Base-by-base conservation (phyloP, 805 yeast genomes). In the Candida ulmi region DNA sequence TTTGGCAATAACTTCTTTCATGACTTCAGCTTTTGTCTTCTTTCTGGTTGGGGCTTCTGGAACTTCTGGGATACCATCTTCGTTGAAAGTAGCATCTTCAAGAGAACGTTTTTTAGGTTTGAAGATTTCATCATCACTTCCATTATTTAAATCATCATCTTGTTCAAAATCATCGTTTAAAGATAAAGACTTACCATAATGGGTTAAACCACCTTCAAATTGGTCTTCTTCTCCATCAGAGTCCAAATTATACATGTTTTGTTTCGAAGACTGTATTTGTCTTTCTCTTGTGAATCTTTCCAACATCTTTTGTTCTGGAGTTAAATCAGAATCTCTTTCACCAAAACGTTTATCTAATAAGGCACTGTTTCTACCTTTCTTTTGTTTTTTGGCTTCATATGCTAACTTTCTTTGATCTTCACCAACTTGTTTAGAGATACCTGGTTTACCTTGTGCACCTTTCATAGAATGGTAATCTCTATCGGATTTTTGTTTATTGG, bases 271-370 rank as follows among this genome's bases (percentile, higher is more conserved):
- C 43, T 74, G 73, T 15, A 72, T 54, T 59, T 88, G 95, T 57
- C 85, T 74, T 66, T 91, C 98, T 41, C 82, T 78, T 4, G 96
- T 86, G 67, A 88, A 93, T 66, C 99, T 80, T 57, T 84, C 96
- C 63, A 93, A 74, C 96, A 88, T 88, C 61, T 84, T 87, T 50
- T 93, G 96, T 61, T 93, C 98, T 11, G 80, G 80, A n/a, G 83
- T 75, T 68, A 93, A 55, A 35, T 68, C 61, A 8, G 68, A 60
- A 60, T 87, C 82, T 47, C 76, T 74, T 57, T 93, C 99, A 58
- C 99, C 99, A 61, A 93, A 91, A 63, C 96, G 78, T 49, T 88
- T 74, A 67, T 93, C 99, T 3, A 78, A 60, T 12, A 93, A 55
- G 2, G 86, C 87, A 38, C 97, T 96, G 29, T 71, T 78, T 58